phyloP scores from a whole-genome alignment of 805 yeast genomes.

The Dipodascus albidus region DNA sequence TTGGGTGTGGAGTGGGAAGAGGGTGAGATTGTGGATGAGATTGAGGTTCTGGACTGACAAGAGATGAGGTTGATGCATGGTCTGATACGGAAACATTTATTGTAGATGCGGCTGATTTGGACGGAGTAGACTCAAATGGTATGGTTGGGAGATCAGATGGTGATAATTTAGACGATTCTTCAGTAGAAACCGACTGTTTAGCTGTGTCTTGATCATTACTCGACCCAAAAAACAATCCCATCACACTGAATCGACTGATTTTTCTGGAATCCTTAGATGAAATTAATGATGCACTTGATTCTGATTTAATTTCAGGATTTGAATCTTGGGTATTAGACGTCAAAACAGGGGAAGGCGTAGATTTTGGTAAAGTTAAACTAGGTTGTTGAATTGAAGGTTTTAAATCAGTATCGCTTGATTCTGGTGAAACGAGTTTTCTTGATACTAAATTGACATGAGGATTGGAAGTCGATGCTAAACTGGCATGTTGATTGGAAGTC shows the following conservation, averaged over 20 bases:
- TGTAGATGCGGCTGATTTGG: not conserved
- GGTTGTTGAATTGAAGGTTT: not conserved
- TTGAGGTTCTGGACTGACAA: not conserved
- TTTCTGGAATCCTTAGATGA: not conserved
- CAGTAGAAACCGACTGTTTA: no score
- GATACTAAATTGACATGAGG: no score
- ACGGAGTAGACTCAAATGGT: not conserved
- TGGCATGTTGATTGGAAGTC: no score
- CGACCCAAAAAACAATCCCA: not conserved
- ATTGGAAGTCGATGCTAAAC: no score
- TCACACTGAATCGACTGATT: not conserved
- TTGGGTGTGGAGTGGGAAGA: no score
- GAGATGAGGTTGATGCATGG: not conserved
- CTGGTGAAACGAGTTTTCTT: not conserved
- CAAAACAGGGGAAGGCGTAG: no score
- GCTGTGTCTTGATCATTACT: not conserved
- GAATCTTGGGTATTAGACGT: no score
- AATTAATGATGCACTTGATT: not conserved
- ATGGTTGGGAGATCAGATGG: not conserved
- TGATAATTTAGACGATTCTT: not conserved
- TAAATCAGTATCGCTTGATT: not conserved
- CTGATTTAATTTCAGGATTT: not conserved
- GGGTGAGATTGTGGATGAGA: no score
- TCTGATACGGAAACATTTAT: not conserved
- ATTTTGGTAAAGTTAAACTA: no score